Evolutionary conservation across 768 basidiomycete genomes (phyloP), one percentile per base, ranked within the genome.

Genomic region (Ramaria rubella): DNA sequence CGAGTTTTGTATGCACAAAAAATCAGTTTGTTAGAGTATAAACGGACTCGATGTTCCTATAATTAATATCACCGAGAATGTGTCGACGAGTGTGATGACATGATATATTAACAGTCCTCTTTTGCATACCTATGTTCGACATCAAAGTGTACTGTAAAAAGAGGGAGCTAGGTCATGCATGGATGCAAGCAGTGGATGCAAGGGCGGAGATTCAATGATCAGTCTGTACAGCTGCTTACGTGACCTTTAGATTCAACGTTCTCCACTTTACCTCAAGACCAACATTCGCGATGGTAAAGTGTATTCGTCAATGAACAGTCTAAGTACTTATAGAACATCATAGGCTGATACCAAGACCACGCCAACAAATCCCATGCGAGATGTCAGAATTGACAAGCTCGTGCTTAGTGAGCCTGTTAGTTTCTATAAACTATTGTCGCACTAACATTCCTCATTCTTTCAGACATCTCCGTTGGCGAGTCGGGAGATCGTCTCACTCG

Each of bases 401-500:
- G 93, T 95, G 77, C 94, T 98, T 83, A 98, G 95, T 98, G 75
- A 70, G 94, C 90, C 45, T 29, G 40, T 45, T 49, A 48, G 21
- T n/a, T 27, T 27, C 42, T 57, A 59, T 55, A 46, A 58, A 54
- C 43, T 54, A 59, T 50, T 58, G 45, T 51, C 38, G 48, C 45
- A 31, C 42, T 62, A 48, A 57, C 46, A 44, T 38, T 33, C 14
- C 45, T 29, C 55, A 46, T 29, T 1, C 31, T 27, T 36, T 23
- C 27, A 94, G 95, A 99, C 86, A 99, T 99, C 77, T 96, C 94
- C 67, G 96, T 99, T 67, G 96, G 96, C 71, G 96, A 98, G 81
- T 97, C 94, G 67, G 95, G 95, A 76, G 95, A 99, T 83, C 83
- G 95, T 70, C 81, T 98, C 67, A 99, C 95, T 64, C 90, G 95